Percentiles rank a stretch among this genome's conserved stretches.
These are phyloP conservation scores for Claviceps maximensis DNA, from an alignment of 2,329 filamentous ascomycete species.

Conservation along the genomic window DNA sequence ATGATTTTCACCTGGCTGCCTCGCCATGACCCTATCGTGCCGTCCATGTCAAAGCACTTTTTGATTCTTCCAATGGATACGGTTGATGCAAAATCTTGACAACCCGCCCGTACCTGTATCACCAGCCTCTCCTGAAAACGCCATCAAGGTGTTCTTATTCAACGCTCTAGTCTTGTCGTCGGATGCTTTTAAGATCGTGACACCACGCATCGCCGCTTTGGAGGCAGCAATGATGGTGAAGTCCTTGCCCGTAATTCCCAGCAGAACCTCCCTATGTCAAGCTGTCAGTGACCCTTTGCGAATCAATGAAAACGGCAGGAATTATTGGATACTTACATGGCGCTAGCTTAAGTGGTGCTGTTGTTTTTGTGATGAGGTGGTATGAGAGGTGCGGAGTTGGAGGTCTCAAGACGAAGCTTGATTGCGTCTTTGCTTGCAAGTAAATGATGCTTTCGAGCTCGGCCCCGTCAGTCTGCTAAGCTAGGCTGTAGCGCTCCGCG, in stretches of 20 bases:
- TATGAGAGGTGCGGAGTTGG: slow-evolving; percentile 3
- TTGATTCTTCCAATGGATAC: not conserved
- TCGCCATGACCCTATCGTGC: not conserved
- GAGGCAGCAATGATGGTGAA: slow-evolving; percentile 96
- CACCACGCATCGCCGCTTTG: slow-evolving; percentile 95
- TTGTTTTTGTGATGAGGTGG: slow-evolving; percentile 1
- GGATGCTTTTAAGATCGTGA: slow-evolving; percentile 83
- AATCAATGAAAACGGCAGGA: not conserved
- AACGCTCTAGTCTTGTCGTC: slow-evolving; percentile 93
- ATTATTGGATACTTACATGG: slow-evolving; percentile 5
- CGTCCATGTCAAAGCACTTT: not conserved
- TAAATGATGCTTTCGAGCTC: slow-evolving; percentile 2
- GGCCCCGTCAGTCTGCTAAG: slow-evolving; percentile 3
- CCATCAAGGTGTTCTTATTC: slow-evolving; percentile 90
- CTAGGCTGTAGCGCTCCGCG: slow-evolving; percentile 27
- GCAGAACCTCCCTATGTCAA: slow-evolving; percentile 72
- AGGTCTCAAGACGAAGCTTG: not conserved
- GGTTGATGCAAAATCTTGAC: not conserved
- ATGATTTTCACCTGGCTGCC: not conserved
- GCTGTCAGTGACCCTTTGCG: not conserved
- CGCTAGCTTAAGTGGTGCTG: not conserved
- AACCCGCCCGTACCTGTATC: slow-evolving; percentile 60
- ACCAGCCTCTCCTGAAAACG: slow-evolving; percentile 89
- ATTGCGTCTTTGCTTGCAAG: not conserved
- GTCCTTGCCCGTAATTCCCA: slow-evolving; percentile 98